Base-by-base conservation (phyloP, 495 filamentous ascomycete genomes). In the Hyaloscypha variabilis region DNA sequence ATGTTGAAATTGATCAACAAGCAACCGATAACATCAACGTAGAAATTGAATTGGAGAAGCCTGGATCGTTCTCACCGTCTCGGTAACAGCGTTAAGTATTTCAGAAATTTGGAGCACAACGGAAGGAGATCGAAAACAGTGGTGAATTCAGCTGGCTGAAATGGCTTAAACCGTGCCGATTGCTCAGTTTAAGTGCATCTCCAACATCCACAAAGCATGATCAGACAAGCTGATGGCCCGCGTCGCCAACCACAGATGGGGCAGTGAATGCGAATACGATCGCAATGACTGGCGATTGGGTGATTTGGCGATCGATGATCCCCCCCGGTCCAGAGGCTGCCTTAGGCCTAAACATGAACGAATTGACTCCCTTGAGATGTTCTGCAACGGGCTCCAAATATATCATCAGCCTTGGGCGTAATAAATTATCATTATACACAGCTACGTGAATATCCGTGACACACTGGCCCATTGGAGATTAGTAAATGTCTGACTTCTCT, bases 261-360 rank as follows among this genome's bases (percentile, higher is more conserved):
- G 55, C 55, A 58, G 55, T 58, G 55, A 28, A 58, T 58, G 55
- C 55, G 55, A 58, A 58, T 58, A 58, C 55, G 55, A 58, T 58
- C 55, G 55, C 55, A 34, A 58, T 34, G 55, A 58, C 31, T 58
- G 55, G 55, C 55, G 55, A 58, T 58, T 58, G 55, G 55, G 23
- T 58, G 55, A 58, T 58, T 58, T 58, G 25, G 29, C 55, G 24
- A 58, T 54, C 21, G 8, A 13, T 24, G 51, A 54, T 13, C 51
- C 23, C 23, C n/a, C n/a, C n/a, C n/a, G n/a, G n/a, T n/a, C n/a
- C n/a, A n/a, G n/a, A n/a, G n/a, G n/a, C n/a, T n/a, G n/a, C n/a
- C n/a, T n/a, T n/a, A n/a, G n/a, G n/a, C n/a, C n/a, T n/a, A n/a
- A n/a, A n/a, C n/a, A n/a, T n/a, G n/a, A n/a, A n/a, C n/a, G n/a